Percentiles rank a stretch among this genome's conserved stretches.
Evolutionary conservation across 805 yeast species (phyloP).

Genomic region (Myxozyma melibiosi): DNA sequence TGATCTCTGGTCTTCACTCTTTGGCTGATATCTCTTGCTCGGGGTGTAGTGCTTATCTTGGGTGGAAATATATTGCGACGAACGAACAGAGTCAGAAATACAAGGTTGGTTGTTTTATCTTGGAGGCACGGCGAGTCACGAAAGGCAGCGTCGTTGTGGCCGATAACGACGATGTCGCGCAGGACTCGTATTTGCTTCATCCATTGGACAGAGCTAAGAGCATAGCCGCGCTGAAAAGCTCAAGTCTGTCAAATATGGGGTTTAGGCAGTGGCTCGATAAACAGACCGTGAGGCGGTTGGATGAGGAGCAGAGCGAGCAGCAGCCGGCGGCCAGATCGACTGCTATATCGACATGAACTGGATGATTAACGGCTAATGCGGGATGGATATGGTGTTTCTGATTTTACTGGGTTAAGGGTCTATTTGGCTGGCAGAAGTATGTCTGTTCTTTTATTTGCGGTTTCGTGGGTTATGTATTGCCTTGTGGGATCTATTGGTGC

Average conservation of each 20-base stretch:
- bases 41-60: constrained; percentile 55
- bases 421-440: too few species aligned
- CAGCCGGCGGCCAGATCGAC: too few species aligned
- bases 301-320: background rate
- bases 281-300: background rate
- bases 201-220: too few species aligned
- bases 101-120: constrained; percentile 60
- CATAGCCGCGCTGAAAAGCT: background rate
- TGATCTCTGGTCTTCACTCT: constrained; percentile 60
- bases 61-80: constrained; percentile 63
- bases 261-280: constrained; percentile 5
- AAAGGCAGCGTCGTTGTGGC: constrained; percentile 12
- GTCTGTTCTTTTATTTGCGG: too few species aligned
- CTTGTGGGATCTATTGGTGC: too few species aligned
- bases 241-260: background rate
- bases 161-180: background rate
- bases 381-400: too few species aligned
- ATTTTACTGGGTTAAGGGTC: too few species aligned
- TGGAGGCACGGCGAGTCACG: constrained; percentile 44
- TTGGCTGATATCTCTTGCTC: constrained; percentile 59
- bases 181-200: too few species aligned
- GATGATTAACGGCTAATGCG: too few species aligned
- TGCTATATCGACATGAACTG: background rate
- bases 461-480: too few species aligned
- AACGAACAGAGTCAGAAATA: constrained; percentile 51